phyloP scores from a whole-genome alignment of 164 flowering plant genomes.

The Paratinospora sagittata region DNA sequence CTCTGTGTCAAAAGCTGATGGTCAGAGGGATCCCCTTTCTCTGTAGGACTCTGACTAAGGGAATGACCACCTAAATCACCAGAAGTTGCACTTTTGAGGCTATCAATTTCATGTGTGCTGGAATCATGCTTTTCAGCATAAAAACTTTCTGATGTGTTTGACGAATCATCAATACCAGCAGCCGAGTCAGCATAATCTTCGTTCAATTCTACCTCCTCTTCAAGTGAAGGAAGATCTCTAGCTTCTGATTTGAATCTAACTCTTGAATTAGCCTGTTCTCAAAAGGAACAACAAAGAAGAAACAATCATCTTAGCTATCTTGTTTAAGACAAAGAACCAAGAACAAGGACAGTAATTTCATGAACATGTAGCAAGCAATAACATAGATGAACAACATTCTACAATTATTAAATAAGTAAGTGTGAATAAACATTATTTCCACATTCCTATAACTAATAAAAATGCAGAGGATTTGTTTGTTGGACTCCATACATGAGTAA shows the following conservation, averaged over 20 bases:
- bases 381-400: neutral
- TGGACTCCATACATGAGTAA: too few species aligned
- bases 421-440: too few species aligned
- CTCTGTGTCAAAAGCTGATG: slow-evolving; percentile 36
- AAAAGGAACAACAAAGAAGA: slow-evolving; percentile 14
- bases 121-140: slow-evolving; percentile 81
- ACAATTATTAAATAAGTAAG: too few species aligned
- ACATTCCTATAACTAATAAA: too few species aligned
- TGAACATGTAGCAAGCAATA: too few species aligned
- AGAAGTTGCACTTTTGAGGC: slow-evolving; percentile 58
- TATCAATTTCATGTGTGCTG: slow-evolving; percentile 61
- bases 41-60: slow-evolving; percentile 45
- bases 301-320: too few species aligned
- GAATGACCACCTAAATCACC: slow-evolving; percentile 53
- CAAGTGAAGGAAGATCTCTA: slow-evolving; percentile 46
- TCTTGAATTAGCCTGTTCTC: slow-evolving; percentile 50
- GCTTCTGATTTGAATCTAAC: slow-evolving; percentile 51
- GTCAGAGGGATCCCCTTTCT: slow-evolving; percentile 49
- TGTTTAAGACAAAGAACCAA: slow-evolving; percentile 2
- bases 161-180: slow-evolving; percentile 68
- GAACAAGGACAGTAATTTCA: neutral
- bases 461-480: too few species aligned
- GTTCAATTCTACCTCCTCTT: slow-evolving; percentile 43
- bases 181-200: slow-evolving; percentile 65
- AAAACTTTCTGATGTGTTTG: slow-evolving; percentile 76